Conservation (phyloP, 169 alveolate species). For the Cryptosporidium ryanae region DNA sequence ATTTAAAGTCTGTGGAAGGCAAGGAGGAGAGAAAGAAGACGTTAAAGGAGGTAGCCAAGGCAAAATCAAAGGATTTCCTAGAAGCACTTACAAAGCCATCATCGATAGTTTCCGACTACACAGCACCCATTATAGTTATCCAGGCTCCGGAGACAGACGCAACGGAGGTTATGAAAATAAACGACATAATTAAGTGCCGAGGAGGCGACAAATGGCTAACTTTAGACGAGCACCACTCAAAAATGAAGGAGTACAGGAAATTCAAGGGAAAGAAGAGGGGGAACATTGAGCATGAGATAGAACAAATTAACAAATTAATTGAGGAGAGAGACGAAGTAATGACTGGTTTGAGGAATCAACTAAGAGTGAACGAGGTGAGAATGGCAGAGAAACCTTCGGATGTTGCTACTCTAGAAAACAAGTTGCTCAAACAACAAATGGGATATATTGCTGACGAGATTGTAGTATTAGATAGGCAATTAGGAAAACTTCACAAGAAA, state of each 20-base stretch:
- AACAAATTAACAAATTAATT: slow-evolving; percentile 18
- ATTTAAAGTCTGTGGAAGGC: slow-evolving; percentile 21
- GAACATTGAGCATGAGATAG: slow-evolving; percentile 31
- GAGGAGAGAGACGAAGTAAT: slow-evolving; percentile 61
- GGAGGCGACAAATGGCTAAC: slow-evolving; percentile 67
- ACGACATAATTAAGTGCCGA: slow-evolving; percentile 55
- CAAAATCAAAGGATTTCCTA: slow-evolving; percentile 55
- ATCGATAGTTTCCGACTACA: slow-evolving; percentile 53
- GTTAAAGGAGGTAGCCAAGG: slow-evolving; percentile 31
- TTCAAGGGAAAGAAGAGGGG: slow-evolving; percentile 55
- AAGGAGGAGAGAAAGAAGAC: neutral
- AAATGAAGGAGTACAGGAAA: slow-evolving; percentile 56
- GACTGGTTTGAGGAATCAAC: slow-evolving; percentile 52
- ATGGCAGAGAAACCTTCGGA: slow-evolving; percentile 66
- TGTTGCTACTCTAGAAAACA: slow-evolving; percentile 46
- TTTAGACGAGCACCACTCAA: slow-evolving; percentile 34
- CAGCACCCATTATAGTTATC: slow-evolving; percentile 73
- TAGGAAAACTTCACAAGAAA: slow-evolving; percentile 56
- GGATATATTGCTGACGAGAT: slow-evolving; percentile 66
- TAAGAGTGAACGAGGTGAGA: slow-evolving; percentile 25
- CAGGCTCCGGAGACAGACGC: slow-evolving; percentile 74
- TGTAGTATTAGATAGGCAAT: slow-evolving; percentile 24
- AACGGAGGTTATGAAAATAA: slow-evolving; percentile 36
- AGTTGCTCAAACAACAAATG: slow-evolving; percentile 68
- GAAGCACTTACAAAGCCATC: slow-evolving; percentile 67